Evolutionary conservation across 177 flowering plant genomes (phyloP).

Genomic region (Vitis hybrid): DNA sequence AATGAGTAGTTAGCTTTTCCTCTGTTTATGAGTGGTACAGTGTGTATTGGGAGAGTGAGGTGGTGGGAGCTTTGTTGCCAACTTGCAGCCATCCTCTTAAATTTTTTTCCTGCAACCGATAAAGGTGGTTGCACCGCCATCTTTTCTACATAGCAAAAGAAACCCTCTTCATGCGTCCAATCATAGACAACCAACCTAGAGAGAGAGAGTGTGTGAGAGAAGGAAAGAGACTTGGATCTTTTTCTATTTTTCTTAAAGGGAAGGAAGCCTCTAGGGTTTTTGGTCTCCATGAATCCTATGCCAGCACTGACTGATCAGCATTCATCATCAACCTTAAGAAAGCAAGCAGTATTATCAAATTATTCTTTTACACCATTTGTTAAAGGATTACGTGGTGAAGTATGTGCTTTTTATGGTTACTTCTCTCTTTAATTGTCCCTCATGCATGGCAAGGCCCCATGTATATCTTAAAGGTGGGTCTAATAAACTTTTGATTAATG

Average conservation of each 20-base stretch:
- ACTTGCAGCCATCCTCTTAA: slow-evolving; percentile 19
- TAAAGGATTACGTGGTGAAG: too few species aligned
- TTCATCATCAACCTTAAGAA: too few species aligned
- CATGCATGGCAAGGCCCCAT: too few species aligned
- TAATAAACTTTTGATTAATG: too few species aligned
- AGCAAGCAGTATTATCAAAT: too few species aligned
- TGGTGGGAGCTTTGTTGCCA: slow-evolving; percentile 25
- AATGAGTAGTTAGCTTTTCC: slow-evolving; percentile 5
- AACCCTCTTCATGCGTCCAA: slow-evolving; percentile 9
- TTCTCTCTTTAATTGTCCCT: too few species aligned
- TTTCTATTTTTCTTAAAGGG: not conserved
- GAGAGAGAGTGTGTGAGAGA: not conserved
- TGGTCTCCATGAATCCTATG: not conserved
- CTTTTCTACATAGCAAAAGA: slow-evolving; percentile 13
- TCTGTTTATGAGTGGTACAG: not conserved
- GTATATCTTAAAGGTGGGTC: too few species aligned
- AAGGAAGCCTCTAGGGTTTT: not conserved
- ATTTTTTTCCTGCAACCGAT: slow-evolving; percentile 38
- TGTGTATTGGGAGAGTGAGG: not conserved
- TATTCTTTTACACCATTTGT: too few species aligned
- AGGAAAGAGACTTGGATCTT: not conserved
- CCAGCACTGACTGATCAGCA: too few species aligned
- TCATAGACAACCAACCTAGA: slow-evolving; percentile 1
- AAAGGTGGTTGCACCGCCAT: slow-evolving; percentile 30
- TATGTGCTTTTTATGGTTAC: too few species aligned